Percentiles rank a stretch among this genome's conserved stretches.
Evolutionary conservation across 305 asterid species (phyloP).

Genomic region (Striga hermonthica): DNA sequence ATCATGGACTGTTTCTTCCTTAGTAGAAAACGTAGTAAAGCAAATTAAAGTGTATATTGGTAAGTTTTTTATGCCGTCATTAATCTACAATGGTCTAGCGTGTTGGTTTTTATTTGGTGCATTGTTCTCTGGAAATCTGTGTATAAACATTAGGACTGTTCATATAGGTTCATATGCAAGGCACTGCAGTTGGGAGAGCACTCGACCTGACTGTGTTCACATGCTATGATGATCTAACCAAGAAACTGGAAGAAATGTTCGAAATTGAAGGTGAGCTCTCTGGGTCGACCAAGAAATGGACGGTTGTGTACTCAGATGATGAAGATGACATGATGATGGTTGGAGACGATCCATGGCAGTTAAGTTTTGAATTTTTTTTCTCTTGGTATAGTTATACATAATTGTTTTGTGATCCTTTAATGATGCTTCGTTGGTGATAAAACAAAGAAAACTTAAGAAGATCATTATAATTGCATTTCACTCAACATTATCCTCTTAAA

Average conservation of each 20-base stretch:
- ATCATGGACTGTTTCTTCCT: no score
- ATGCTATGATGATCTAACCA: slow-evolving; percentile 54
- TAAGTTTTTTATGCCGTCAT: neutral
- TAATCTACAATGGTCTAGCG: no score
- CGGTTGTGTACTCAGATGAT: slow-evolving; percentile 75
- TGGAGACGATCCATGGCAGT: slow-evolving; percentile 89
- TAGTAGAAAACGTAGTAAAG: no score
- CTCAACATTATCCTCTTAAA: no score
- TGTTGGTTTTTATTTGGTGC: no score
- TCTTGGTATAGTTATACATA: slow-evolving; percentile 3
- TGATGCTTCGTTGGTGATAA: no score
- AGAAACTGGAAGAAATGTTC: slow-evolving; percentile 65
- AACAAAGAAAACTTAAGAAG: no score
- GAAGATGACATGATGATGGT: slow-evolving; percentile 92
- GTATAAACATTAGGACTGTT: neutral
- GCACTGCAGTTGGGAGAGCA: slow-evolving; percentile 71
- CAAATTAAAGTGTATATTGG: neutral
- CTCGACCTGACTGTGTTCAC: slow-evolving; percentile 54
- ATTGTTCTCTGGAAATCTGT: neutral
- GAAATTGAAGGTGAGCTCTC: slow-evolving; percentile 67
- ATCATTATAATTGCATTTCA: no score
- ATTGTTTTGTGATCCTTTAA: neutral
- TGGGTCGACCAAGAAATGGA: slow-evolving; percentile 68
- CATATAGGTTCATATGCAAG: slow-evolving; percentile 72
- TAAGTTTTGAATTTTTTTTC: slow-evolving; percentile 23